Percentiles rank a stretch among this genome's conserved stretches.
Evolutionary conservation across 2,329 filamentous ascomycete genomes (phyloP).

Genomic region (Sclerotinia minor): DNA sequence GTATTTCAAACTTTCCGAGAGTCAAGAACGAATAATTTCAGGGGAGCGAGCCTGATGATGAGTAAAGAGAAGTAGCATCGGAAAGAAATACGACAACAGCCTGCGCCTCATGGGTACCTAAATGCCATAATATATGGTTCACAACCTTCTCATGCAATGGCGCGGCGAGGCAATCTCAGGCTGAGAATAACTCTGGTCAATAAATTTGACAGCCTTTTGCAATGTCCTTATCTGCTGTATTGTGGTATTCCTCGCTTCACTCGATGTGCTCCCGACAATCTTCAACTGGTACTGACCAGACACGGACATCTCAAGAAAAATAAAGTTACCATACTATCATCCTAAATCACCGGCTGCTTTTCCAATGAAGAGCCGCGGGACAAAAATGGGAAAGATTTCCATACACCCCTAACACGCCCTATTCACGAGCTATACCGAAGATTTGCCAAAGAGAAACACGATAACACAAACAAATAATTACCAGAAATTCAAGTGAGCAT

Average conservation of each 20-base stretch:
- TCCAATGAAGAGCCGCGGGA: not conserved
- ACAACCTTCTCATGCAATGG: not conserved
- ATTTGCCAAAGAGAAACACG: not conserved
- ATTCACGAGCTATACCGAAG: not conserved
- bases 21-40: conserved; percentile 1
- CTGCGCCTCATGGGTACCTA: too few relatives aligned
- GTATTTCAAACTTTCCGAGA: conserved; percentile 1
- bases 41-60: not conserved
- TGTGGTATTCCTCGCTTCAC: not conserved
- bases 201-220: not conserved
- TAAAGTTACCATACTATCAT: not conserved
- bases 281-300: not conserved
- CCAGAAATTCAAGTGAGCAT: not conserved
- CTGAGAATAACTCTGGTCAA: not conserved
- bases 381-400: not conserved
- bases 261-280: not conserved
- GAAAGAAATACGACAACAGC: not conserved
- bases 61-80: not conserved
- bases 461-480: not conserved
- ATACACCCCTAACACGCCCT: not conserved
- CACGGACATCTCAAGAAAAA: not conserved
- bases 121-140: not conserved
- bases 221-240: not conserved
- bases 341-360: not conserved
- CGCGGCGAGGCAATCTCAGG: too few relatives aligned